phyloP scores from a whole-genome alignment of 805 yeast species.

The Saccharomycopsis olivae region DNA sequence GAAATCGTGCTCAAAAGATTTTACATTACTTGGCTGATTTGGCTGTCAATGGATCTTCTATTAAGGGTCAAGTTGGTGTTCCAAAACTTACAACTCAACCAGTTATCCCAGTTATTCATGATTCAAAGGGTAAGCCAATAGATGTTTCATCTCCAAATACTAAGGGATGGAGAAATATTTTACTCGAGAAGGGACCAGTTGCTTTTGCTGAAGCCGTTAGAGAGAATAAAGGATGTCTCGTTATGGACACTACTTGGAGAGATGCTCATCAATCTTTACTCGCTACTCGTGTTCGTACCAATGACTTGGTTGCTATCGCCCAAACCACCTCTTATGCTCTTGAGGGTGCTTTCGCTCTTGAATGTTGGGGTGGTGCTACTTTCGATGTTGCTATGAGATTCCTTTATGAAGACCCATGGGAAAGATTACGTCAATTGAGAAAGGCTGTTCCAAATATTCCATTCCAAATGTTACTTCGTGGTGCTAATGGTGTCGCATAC shows the following conservation, averaged over 20 bases:
- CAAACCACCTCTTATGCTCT: conserved; percentile 88
- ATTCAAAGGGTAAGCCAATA: conserved; percentile 49
- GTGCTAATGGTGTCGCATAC: conserved; percentile 99
- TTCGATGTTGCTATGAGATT: conserved; percentile 98
- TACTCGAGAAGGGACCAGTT: conserved; percentile 78
- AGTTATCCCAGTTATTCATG: conserved; percentile 60
- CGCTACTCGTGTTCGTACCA: conserved; percentile 95
- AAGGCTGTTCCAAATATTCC: conserved; percentile 94
- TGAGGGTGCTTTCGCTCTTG: conserved; percentile 85
- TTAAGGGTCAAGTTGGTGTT: conserved; percentile 88
- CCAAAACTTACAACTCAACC: conserved; percentile 79
- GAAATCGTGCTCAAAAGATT: conserved; percentile 93
- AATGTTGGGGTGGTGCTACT: conserved; percentile 99
- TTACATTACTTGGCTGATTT: conserved; percentile 86
- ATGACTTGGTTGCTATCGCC: conserved; percentile 85
- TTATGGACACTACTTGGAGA: conserved; percentile 99
- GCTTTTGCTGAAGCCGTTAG: conserved; percentile 85
- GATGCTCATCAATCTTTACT: conserved; percentile 97
- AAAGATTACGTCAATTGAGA: conserved; percentile 78
- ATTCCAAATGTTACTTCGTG: conserved; percentile 97
- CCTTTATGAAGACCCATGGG: conserved; percentile 99
- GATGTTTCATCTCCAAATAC: conserved; percentile 45
- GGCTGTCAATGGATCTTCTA: conserved; percentile 91
- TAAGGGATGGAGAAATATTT: conserved; percentile 86
- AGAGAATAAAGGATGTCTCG: conserved; percentile 69